These are phyloP conservation scores for Coemansia sp. DNA, from an alignment of 192 early-diverging fungal species.

Conservation along the genomic window DNA sequence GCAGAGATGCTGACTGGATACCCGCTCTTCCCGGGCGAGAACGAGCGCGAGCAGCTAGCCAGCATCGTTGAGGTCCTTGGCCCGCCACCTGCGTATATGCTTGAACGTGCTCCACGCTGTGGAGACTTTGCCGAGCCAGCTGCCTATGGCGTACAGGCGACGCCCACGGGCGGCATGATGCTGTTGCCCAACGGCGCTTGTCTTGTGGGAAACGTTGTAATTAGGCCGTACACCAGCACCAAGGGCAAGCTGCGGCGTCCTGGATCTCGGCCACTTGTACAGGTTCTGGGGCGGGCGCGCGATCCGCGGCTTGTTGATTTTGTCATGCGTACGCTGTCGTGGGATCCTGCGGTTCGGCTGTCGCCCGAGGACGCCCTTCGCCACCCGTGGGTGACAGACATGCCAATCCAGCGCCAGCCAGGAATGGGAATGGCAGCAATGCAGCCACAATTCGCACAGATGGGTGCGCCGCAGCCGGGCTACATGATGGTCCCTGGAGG, in stretches of 20 bases:
- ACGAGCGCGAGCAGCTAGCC: constrained; percentile 92
- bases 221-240: constrained; percentile 63
- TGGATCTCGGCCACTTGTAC: constrained; percentile 70
- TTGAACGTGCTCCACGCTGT: constrained; percentile 76
- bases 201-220: constrained; percentile 32
- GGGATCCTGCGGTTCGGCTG: constrained; percentile 88
- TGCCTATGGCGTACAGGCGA: constrained; percentile 28
- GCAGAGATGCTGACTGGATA: constrained; percentile 87
- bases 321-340: constrained; percentile 75
- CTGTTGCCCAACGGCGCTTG: constrained; percentile 36
- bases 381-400: constrained; percentile 81
- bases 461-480: constrained; percentile 36
- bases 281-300: constrained; percentile 65
- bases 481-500: constrained; percentile 39
- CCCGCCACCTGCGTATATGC: constrained; percentile 67
- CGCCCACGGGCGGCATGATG: constrained; percentile 28
- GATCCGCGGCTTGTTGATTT: constrained; percentile 87
- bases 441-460: constrained; percentile 8
- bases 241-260: constrained; percentile 89
- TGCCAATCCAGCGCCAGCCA: constrained; percentile 39
- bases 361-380: constrained; percentile 79
- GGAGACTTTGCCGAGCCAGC: constrained; percentile 78
- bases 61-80: constrained; percentile 95
- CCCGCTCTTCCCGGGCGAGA: constrained; percentile 96
- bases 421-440: constrained; percentile 21